These are phyloP conservation scores for Citrus australasica DNA, from an alignment of 345 rosid genomes.

Conservation along the genomic window DNA sequence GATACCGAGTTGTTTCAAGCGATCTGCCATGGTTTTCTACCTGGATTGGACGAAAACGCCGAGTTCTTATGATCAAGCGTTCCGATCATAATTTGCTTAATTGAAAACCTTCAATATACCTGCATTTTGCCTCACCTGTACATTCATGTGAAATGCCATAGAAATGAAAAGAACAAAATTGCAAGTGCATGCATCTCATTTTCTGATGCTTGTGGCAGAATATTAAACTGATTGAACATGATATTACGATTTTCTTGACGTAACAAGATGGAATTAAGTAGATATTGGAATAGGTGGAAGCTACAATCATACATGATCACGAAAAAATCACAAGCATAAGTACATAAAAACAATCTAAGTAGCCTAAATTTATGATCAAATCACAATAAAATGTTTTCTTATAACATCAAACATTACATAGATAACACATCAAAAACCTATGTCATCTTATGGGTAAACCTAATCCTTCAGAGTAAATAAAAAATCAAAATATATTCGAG, in stretches of 20 bases:
- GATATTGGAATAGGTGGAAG: background rate
- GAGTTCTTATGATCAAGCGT: slow-evolving; percentile 67
- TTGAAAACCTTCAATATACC: background rate
- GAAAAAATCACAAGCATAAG: background rate
- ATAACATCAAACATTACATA: background rate
- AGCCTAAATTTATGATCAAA: background rate
- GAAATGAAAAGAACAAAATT: background rate
- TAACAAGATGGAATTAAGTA: background rate
- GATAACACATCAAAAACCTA: background rate
- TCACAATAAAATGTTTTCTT: background rate
- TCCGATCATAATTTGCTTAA: background rate
- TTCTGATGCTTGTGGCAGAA: background rate
- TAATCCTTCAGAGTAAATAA: background rate
- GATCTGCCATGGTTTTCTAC: slow-evolving; percentile 66
- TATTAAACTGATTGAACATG: background rate
- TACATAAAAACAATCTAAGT: background rate
- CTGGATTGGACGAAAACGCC: slow-evolving; percentile 74
- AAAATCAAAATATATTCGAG: background rate
- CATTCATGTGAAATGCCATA: background rate
- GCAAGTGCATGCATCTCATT: background rate
- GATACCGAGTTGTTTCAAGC: slow-evolving; percentile 51
- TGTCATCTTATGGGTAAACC: background rate
- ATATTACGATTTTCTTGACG: too few species aligned
- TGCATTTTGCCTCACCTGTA: background rate
- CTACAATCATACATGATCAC: background rate